Evolutionary conservation across 2,329 filamentous ascomycete genomes (phyloP).

Genomic region (Chrysoporthe puriensis): DNA sequence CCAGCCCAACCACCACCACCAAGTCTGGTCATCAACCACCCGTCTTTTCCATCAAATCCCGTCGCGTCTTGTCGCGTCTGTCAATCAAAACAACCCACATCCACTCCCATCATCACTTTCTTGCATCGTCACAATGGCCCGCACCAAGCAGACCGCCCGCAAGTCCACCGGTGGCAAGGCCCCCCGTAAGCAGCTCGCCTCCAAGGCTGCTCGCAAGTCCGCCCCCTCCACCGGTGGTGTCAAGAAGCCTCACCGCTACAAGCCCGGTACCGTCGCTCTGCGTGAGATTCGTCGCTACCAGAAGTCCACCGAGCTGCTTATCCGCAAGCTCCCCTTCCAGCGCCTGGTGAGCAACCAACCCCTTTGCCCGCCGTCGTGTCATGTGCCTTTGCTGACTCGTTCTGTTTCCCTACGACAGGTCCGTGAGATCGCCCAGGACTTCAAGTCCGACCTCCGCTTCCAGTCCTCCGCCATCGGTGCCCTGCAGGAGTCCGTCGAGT

Average conservation of each 20-base stretch:
- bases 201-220: conserved; percentile 98
- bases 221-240: conserved; percentile 95
- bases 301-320: conserved; percentile 93
- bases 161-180: conserved; percentile 83
- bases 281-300: conserved; percentile 99
- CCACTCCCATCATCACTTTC: conserved; percentile 35
- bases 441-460: conserved; percentile 96
- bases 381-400: conserved; percentile 32
- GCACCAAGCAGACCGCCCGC: conserved; percentile 69
- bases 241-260: conserved; percentile 92
- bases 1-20: conserved; percentile 24
- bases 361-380: not conserved
- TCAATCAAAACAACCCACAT: conserved; percentile 32
- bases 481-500: conserved; percentile 97
- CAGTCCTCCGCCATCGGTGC: conserved; percentile 97
- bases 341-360: conserved; percentile 66
- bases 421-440: conserved; percentile 94
- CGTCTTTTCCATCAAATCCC: conserved; percentile 36
- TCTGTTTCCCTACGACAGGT: conserved; percentile 49
- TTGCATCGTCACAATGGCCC: conserved; percentile 56
- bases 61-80: conserved; percentile 30
- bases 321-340: conserved; percentile 98
- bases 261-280: conserved; percentile 94
- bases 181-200: conserved; percentile 94
- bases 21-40: conserved; percentile 32